Base-by-base conservation (phyloP, 495 filamentous ascomycete species). In the Pyrenula massariospora region DNA sequence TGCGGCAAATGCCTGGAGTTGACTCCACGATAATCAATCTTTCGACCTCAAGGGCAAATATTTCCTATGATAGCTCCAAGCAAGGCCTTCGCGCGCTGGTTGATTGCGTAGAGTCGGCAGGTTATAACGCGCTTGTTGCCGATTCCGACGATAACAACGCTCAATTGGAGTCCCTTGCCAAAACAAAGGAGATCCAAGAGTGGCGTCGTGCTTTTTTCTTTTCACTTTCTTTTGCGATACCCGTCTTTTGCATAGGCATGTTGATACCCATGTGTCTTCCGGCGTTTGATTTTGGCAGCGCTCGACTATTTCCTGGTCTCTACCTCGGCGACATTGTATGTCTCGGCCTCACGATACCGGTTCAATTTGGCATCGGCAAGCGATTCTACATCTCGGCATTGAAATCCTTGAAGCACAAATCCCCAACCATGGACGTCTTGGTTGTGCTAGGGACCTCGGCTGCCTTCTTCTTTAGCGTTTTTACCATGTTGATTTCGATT, bases 341-440 rank as follows among this genome's bases (percentile, higher is more conserved):
- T 66, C 68, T 96, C 48, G 53, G 77, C 50, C 78, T 97, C 24
- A 97, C 94, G 2, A 80, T 94, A 54, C 94, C 93, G 49, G 85
- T 99, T 5, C 94, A 99, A 69, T 97, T 99, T 61, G 93, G 94
- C 56, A 89, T 97, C 58, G 94, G 94, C 48, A 88, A 82, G 65
- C 84, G 92, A 0, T 99, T 97, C 63, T 99, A 97, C 66, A 64
- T 85, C 42, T 88, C 87, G 19, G 91, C 91, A n/a, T 96, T 77
- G 66, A 95, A 90, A 63, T 94, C 89, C 0, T 66, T 99, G 52
- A 86, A 84, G 62, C 94, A 99, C 66, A 78, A 84, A 10, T 86
- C 89, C 1, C 91, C 93, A 1, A 97, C 93, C 1, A 99, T 99
- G 93, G 93, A 99, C 64, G 92, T 99, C 1, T 76, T 99, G 2